Conservation (phyloP, 192 early-diverging fungal genomes). For the Backusella circina region DNA sequence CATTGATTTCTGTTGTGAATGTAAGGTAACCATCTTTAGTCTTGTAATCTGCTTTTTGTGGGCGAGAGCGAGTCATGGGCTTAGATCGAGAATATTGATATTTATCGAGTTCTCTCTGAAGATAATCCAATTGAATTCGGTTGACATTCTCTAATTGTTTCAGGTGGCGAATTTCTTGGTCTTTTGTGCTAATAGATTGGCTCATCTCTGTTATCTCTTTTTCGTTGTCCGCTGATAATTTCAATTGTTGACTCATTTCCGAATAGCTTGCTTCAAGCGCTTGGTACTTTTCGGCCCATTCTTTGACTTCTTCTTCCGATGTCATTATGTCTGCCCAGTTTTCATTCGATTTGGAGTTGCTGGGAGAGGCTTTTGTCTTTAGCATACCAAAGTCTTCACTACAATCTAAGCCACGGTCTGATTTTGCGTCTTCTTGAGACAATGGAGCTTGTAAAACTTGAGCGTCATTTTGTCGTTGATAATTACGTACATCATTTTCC, state of each 20-base stretch:
- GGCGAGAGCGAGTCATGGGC: not conserved
- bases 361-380: not conserved
- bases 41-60: not conserved
- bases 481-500: not conserved
- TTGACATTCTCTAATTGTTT: conserved; percentile 15
- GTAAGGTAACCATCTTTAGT: conserved; percentile 6
- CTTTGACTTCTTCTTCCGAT: conserved; percentile 8
- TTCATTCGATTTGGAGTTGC: not conserved
- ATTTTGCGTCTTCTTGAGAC: not conserved
- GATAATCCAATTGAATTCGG: conserved; percentile 14
- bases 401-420: not conserved
- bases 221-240: not conserved
- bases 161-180: conserved; percentile 14
- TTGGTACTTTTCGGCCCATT: conserved; percentile 11
- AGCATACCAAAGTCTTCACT: conserved; percentile 5
- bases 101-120: conserved; percentile 13
- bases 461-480: too few relatives aligned
- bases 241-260: not conserved
- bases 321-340: conserved; percentile 16
- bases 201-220: not conserved
- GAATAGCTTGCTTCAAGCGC: not conserved
- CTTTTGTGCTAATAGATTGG: not conserved
- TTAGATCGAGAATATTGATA: not conserved
- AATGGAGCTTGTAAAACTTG: not conserved
- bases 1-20: conserved; percentile 19